phyloP scores from a whole-genome alignment of 2,329 filamentous ascomycete species.

The Colletotrichum liriopes region DNA sequence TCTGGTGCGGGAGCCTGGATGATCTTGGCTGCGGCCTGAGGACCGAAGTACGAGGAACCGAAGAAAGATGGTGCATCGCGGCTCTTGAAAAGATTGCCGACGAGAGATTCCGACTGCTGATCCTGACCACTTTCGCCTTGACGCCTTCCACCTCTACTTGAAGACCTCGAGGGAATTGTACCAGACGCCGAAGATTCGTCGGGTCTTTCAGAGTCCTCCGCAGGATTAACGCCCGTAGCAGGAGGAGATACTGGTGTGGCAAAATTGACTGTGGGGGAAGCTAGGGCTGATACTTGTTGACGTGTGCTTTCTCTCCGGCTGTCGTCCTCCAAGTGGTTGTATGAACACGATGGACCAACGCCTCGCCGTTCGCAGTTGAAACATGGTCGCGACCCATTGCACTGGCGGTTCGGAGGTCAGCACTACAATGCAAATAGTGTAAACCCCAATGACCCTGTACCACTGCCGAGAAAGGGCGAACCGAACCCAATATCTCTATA shows the following conservation, averaged over 20 bases:
- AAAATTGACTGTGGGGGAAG: conserved; percentile 6
- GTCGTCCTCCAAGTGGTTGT: conserved; percentile 26
- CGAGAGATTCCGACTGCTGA: conserved; percentile 27
- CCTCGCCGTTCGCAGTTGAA: conserved; percentile 39
- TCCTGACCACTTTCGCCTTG: conserved; percentile 30
- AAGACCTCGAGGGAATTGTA: conserved; percentile 9
- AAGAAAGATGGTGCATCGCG: conserved; percentile 51
- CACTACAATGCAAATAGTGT: background rate
- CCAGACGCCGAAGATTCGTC: conserved; percentile 11
- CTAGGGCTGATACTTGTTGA: background rate
- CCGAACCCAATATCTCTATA: no score
- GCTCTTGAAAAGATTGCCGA: conserved; percentile 51
- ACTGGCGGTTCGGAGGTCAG: conserved; percentile 13
- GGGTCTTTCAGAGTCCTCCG: background rate
- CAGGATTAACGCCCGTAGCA: background rate
- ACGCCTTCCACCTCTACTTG: conserved; percentile 22
- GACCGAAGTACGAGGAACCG: conserved; percentile 52
- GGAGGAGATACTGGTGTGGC: conserved; percentile 16
- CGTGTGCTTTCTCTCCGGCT: background rate
- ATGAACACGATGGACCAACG: conserved; percentile 23
- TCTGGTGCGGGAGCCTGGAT: conserved; percentile 48
- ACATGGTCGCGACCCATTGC: conserved; percentile 38
- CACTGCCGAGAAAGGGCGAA: background rate
- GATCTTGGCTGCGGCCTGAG: conserved; percentile 51
- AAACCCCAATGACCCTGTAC: background rate